Percentiles rank a stretch among this genome's conserved stretches.
Evolutionary conservation across 2,329 filamentous ascomycete species (phyloP).

Genomic region (Colletotrichum australisinense): DNA sequence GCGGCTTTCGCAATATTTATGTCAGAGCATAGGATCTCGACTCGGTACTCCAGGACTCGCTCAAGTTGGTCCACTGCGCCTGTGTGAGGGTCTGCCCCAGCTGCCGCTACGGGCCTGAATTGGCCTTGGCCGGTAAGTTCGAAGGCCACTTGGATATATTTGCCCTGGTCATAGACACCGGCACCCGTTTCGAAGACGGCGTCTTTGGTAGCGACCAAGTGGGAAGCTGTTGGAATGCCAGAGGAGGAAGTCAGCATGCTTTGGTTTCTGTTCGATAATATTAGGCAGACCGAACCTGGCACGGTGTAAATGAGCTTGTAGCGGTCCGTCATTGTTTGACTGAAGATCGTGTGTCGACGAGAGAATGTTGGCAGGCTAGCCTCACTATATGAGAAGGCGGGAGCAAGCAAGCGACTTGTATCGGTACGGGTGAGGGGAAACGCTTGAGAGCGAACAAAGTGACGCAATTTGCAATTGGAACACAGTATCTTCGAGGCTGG

Average conservation of each 20-base stretch:
- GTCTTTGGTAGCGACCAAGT: conserved; percentile 38
- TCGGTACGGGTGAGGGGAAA: neutral
- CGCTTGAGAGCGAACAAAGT: neutral
- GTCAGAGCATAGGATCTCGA: conserved; percentile 59
- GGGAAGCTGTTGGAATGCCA: conserved; percentile 13
- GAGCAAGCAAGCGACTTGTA: neutral
- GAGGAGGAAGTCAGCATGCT: neutral
- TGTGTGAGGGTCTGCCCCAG: conserved; percentile 57
- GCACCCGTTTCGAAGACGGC: conserved; percentile 41
- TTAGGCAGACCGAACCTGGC: conserved; percentile 1
- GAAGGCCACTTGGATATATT: conserved; percentile 42
- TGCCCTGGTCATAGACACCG: conserved; percentile 40
- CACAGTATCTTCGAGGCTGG: neutral
- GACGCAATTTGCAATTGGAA: neutral
- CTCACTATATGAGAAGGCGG: neutral
- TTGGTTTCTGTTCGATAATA: neutral
- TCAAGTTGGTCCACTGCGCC: conserved; percentile 57
- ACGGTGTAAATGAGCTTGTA: conserved; percentile 35
- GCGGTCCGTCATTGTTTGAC: conserved; percentile 27
- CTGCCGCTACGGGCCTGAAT: conserved; percentile 54
- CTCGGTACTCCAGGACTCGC: conserved; percentile 57
- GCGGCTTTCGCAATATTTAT: conserved; percentile 53
- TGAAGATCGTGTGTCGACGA: neutral
- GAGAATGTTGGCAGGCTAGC: neutral
- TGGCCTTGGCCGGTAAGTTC: conserved; percentile 54